Base-by-base conservation (phyloP, 129 eudicot genomes). In the Helianthus tuberosus region DNA sequence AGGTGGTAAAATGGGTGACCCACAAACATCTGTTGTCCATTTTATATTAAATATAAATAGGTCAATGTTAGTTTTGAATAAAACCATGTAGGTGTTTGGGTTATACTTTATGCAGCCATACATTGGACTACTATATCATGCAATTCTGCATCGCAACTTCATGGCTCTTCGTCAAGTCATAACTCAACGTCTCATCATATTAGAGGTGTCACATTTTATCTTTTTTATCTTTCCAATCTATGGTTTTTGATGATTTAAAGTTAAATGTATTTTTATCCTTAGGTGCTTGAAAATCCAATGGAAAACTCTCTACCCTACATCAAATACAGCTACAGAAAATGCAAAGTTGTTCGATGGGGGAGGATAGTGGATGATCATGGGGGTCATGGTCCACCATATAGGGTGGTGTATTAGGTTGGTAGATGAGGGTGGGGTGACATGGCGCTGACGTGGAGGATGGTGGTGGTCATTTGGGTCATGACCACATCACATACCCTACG, bases 41-140 rank as follows among this genome's bases (percentile, higher is more conserved):
- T 49, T 9, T 49, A 14, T 10, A 49, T 0, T 11, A 49, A 49
- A 48, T 8, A 3, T 48, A 48, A 48, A 25, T 25, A 25, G 1
- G 12, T 9, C 10, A 2, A n/a, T 48, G 43, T 38, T 38, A 38
- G 3, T 8, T 49, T 10, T 49, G 15, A 49, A 49, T 4, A 49
- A 49, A 49, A 49, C 3, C 14, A 54, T 64, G 77, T 83, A 93
- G 99, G 97, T 94, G 41, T 94, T 94, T 74, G 99, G 97, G 48
- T 87, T 94, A 46, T 94, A 86, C 58, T 94, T 94, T 78, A 90
- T 94, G 99, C 99, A 90, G 74, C 71, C 99, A 36, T 94, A 94
- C 74, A 89, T 94, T 65, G 99, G 99, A 75, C 53, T 94, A 48
- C 91, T 94, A 71, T 94, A 94, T 75, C 99, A 94, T 49, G 97